These are phyloP conservation scores for Podosphaera aphanis DNA, from an alignment of 2,329 filamentous ascomycete species.

Conservation along the genomic window DNA sequence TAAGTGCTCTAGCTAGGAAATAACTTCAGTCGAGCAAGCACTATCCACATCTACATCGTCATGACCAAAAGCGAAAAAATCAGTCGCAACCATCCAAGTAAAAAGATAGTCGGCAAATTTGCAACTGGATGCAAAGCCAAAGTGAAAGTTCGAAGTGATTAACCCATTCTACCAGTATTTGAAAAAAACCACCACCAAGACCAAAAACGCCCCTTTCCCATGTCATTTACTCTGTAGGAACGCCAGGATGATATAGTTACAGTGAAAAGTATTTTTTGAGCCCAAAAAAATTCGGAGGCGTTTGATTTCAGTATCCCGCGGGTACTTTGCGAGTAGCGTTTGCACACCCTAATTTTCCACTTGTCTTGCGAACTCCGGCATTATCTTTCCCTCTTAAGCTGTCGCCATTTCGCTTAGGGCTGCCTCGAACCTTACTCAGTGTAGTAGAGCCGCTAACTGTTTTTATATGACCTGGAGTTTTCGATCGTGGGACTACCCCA, in stretches of 20 bases:
- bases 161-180: too few relatives aligned
- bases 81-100: neutral
- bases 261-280: neutral
- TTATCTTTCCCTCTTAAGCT: conserved; percentile 26
- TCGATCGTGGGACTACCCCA: conserved; percentile 23
- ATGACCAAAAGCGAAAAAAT: conserved; percentile 1
- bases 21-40: too few relatives aligned
- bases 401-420: conserved; percentile 30
- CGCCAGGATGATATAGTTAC: conserved; percentile 4
- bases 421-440: conserved; percentile 37
- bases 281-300: too few relatives aligned
- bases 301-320: too few relatives aligned
- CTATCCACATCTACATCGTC: neutral
- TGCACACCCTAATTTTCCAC: conserved; percentile 38
- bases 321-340: conserved; percentile 17
- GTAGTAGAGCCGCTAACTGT: conserved; percentile 24
- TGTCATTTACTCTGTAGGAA: conserved; percentile 12
- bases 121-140: too few relatives aligned
- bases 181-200: conserved; percentile 3
- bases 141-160: too few relatives aligned
- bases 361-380: conserved; percentile 38
- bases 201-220: conserved; percentile 6
- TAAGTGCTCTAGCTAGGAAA: too few relatives aligned
- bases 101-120: neutral
- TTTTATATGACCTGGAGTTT: conserved; percentile 31